Evolutionary conservation across 73 alveolate species (phyloP), one percentile per base, ranked within the genome.

Genomic region (Paramecium biaurelia): DNA sequence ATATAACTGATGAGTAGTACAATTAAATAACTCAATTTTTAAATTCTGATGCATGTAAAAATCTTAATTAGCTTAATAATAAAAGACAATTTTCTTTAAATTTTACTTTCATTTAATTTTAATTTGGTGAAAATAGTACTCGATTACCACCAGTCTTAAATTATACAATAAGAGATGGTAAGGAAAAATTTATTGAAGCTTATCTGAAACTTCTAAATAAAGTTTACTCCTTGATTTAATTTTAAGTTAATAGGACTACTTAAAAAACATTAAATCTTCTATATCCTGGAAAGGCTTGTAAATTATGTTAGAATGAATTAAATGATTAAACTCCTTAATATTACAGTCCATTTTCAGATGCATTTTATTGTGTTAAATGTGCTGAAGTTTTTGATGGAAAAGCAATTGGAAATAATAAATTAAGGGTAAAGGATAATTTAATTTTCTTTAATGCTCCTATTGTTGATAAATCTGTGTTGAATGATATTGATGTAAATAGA

Each of bases 401-500:
- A 30, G 45, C 41, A 12, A 30, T 63, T 5, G 84, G 84, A 26
- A 30, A 63, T 14, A 63, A 63, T 63, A 63, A 63, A 63, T 63
- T 63, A 30, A 63, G 84, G 26, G 84, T 63, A 30, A 63, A 63
- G 24, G 84, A 63, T 30, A 63, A 63, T 63, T 24, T 63, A 30
- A 63, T 63, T 1, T 63, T 63, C 45, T 63, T 63, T 26, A 63
- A 63, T 63, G 84, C 84, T 14, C 84, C 84, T 30, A 26, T 63
- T 26, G 84, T 32, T 5, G 84, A 63, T 63, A 63, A 63, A 63
- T 63, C 84, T 63, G 84, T 63, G 9, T 63, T 63, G 47, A 63
- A 63, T 63, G 84, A 63, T 26, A 32, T 63, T 26, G 84, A 63
- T 63, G 41, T 30, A 7, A 14, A 30, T 30, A 63, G 84, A 63